Conservation (phyloP, 768 basidiomycete species). For the Psilocybe cubensis region DNA sequence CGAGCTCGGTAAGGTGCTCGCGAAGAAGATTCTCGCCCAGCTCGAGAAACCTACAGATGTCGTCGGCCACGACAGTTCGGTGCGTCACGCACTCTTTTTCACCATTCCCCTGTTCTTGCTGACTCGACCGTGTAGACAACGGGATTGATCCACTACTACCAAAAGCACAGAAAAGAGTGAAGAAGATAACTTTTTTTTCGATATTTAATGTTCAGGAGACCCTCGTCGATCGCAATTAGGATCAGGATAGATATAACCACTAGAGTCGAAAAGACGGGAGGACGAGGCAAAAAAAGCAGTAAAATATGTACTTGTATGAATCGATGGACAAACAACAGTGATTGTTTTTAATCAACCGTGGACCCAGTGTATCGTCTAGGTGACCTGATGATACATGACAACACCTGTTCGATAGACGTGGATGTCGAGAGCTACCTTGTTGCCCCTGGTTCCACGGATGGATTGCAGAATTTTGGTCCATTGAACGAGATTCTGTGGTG, state of each 20-base stretch:
- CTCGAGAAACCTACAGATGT: constrained; percentile 63
- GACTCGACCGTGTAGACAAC: constrained; percentile 67
- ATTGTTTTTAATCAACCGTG: too few species aligned
- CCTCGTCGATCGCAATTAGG: too few species aligned
- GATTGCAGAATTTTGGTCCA: too few species aligned
- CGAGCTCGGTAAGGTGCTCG: constrained; percentile 96
- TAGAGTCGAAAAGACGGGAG: too few species aligned
- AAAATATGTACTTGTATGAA: background rate
- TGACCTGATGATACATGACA: too few species aligned
- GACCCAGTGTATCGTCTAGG: too few species aligned
- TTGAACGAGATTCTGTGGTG: too few species aligned
- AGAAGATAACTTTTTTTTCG: background rate
- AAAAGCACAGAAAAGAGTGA: constrained; percentile 82
- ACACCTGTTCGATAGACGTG: too few species aligned
- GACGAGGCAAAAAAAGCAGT: background rate
- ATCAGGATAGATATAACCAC: too few species aligned
- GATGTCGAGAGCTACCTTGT: too few species aligned
- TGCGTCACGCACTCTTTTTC: constrained; percentile 28
- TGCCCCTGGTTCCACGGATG: too few species aligned
- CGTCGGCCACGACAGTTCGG: constrained; percentile 87
- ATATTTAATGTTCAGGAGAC: too few species aligned
- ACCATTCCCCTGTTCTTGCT: constrained; percentile 30
- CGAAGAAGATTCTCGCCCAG: constrained; percentile 93
- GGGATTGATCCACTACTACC: constrained; percentile 96
- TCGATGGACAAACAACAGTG: background rate